Evolutionary conservation across 176 grass and related monocot species (phyloP).

Genomic region (Oryza rufipogon): DNA sequence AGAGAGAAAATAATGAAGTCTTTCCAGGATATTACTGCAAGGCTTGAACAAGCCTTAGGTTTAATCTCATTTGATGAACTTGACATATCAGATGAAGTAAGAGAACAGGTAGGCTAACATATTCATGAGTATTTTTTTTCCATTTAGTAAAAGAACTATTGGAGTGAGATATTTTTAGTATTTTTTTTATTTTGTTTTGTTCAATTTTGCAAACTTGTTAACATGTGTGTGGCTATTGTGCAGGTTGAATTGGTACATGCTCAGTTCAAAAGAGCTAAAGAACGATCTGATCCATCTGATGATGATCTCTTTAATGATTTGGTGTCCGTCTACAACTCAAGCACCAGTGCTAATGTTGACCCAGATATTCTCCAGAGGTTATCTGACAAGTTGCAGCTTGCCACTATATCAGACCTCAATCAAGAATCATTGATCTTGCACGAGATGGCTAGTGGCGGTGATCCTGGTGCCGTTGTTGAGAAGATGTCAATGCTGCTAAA

Average conservation of each 20-base stretch:
- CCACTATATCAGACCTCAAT: constrained; percentile 79
- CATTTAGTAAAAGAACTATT: background rate
- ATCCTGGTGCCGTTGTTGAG: constrained; percentile 68
- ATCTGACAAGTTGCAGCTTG: constrained; percentile 83
- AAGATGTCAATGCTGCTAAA: constrained; percentile 75
- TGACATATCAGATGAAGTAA: constrained; percentile 93
- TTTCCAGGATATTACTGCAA: constrained; percentile 74
- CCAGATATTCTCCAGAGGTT: constrained; percentile 58
- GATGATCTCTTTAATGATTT: constrained; percentile 76
- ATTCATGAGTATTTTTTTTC: constrained; percentile 14
- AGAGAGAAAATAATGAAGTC: constrained; percentile 73
- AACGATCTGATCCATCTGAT: constrained; percentile 66
- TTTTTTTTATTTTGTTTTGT: background rate
- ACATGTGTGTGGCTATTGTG: constrained; percentile 39
- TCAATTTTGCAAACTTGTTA: constrained; percentile 31
- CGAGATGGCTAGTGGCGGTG: constrained; percentile 69
- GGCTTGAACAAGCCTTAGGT: constrained; percentile 73
- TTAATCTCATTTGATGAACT: constrained; percentile 83
- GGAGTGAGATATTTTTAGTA: background rate
- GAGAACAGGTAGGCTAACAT: constrained; percentile 75
- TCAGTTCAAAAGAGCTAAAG: constrained; percentile 97
- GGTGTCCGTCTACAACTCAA: constrained; percentile 71
- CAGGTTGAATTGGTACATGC: constrained; percentile 87
- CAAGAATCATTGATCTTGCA: constrained; percentile 81
- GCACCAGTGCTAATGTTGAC: constrained; percentile 44